These are phyloP conservation scores for Exophiala sideris DNA, from an alignment of 2,329 filamentous ascomycete species.

Conservation along the genomic window DNA sequence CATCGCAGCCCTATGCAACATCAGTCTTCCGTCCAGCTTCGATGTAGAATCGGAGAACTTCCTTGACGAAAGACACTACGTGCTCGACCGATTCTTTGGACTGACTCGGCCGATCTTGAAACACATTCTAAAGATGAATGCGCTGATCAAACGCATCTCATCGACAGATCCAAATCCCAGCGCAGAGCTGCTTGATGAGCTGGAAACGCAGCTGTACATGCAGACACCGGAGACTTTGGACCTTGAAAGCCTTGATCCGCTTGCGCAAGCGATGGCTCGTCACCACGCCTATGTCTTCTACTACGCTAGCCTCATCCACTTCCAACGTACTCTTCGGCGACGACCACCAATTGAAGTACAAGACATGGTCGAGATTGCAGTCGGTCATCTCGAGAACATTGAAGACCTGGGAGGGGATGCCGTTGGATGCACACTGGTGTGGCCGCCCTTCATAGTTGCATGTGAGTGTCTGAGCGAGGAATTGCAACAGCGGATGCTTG, in stretches of 20 bases:
- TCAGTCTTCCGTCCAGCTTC: constrained; percentile 29
- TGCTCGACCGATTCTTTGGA: constrained; percentile 32
- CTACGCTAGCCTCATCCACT: constrained; percentile 36
- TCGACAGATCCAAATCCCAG: constrained; percentile 1
- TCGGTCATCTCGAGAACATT: constrained; percentile 34
- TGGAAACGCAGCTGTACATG: constrained; percentile 34
- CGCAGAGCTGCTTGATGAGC: constrained; percentile 29
- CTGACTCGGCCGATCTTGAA: constrained; percentile 31
- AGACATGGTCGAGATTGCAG: constrained; percentile 33
- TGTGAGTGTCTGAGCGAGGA: constrained; percentile 33
- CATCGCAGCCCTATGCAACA: constrained; percentile 31
- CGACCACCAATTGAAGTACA: constrained; percentile 30
- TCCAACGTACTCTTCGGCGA: constrained; percentile 34
- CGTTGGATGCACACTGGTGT: constrained; percentile 36
- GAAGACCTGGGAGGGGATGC: constrained; percentile 31
- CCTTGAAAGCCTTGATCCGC: constrained; percentile 26
- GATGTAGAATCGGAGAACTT: constrained; percentile 26
- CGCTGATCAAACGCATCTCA: constrained; percentile 28
- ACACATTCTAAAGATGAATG: constrained; percentile 29
- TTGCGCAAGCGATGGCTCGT: constrained; percentile 25
- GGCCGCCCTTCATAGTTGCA: constrained; percentile 37
- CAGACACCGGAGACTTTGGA: constrained; percentile 25
- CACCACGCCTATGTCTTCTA: constrained; percentile 34
- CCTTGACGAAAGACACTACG: constrained; percentile 25
- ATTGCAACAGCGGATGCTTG: constrained; percentile 32